A percentile compares a stretch with the other conserved stretches of the same genome.
phyloP scores from a whole-genome alignment of 2,329 filamentous ascomycete genomes.

The Botrytis deweyae region DNA sequence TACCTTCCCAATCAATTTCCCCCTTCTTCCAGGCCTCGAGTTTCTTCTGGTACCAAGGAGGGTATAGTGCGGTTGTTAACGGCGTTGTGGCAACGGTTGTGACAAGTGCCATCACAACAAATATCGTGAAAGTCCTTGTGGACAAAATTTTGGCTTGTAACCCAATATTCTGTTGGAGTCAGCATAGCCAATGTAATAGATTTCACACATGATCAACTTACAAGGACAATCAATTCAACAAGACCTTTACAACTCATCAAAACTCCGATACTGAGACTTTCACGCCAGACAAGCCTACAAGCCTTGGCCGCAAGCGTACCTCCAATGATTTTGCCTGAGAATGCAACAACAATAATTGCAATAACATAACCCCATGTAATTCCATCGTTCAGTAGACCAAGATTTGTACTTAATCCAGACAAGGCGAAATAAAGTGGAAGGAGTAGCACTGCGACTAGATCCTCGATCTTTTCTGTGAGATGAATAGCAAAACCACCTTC shows the following conservation, averaged over 20 bases:
- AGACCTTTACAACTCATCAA: constrained; percentile 97
- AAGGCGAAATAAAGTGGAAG: constrained; percentile 91
- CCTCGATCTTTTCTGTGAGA: constrained; percentile 90
- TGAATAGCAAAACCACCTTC: constrained; percentile 89
- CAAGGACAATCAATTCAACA: constrained; percentile 91
- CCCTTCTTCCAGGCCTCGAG: constrained; percentile 73
- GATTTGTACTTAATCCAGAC: constrained; percentile 83
- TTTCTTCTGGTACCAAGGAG: constrained; percentile 73
- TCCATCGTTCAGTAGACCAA: constrained; percentile 78
- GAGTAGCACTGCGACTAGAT: constrained; percentile 80
- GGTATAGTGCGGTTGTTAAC: constrained; percentile 70
- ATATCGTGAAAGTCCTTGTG: constrained; percentile 82
- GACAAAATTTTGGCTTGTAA: constrained; percentile 80
- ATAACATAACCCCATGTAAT: constrained; percentile 89
- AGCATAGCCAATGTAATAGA: background rate
- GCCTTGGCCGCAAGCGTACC: constrained; percentile 74
- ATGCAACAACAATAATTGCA: constrained; percentile 77
- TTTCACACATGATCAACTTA: constrained; percentile 46
- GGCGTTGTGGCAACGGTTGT: constrained; percentile 85
- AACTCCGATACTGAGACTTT: constrained; percentile 82
- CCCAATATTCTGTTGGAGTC: constrained; percentile 64
- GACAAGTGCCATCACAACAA: constrained; percentile 88
- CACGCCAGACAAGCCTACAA: constrained; percentile 82
- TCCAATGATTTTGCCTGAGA: constrained; percentile 80
- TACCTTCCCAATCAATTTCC: constrained; percentile 86